These are phyloP conservation scores for Termitomyces heimii DNA, from an alignment of 768 basidiomycete species.

Conservation along the genomic window DNA sequence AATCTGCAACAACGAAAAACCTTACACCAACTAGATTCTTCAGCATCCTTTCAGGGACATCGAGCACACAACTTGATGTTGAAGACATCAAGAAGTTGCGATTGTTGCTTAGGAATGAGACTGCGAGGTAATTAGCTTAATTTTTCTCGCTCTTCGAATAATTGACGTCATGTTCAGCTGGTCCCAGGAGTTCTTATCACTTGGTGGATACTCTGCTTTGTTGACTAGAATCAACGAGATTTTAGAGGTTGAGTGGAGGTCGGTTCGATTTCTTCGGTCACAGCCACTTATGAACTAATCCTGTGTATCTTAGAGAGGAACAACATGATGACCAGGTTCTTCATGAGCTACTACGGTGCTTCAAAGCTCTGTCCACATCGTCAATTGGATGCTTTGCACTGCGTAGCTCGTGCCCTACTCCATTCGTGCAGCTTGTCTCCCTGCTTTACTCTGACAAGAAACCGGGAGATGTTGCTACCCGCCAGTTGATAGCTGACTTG, in stretches of 20 bases:
- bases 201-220: conserved; percentile 83
- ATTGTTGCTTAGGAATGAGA: conserved; percentile 83
- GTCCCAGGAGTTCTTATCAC: conserved; percentile 79
- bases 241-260: conserved; percentile 97
- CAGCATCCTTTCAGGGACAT: conserved; percentile 58
- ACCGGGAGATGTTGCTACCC: conserved; percentile 87
- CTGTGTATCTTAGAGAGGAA: conserved; percentile 67
- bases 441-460: conserved; percentile 97
- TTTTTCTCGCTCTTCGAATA: background rate
- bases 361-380: conserved; percentile 91
- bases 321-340: conserved; percentile 96
- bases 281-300: background rate
- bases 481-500: conserved; percentile 88
- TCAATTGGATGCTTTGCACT: conserved; percentile 86
- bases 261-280: conserved; percentile 16
- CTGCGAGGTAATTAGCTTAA: conserved; percentile 57
- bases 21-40: conserved; percentile 63
- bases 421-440: conserved; percentile 76
- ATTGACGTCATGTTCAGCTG: conserved; percentile 45
- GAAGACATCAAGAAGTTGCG: conserved; percentile 85
- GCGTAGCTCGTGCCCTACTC: conserved; percentile 82
- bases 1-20: conserved; percentile 39
- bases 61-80: conserved; percentile 75
- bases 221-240: conserved; percentile 85
- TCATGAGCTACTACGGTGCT: conserved; percentile 86